phyloP scores from a whole-genome alignment of 1,284 basidiomycete species.

The Irpex sp. region DNA sequence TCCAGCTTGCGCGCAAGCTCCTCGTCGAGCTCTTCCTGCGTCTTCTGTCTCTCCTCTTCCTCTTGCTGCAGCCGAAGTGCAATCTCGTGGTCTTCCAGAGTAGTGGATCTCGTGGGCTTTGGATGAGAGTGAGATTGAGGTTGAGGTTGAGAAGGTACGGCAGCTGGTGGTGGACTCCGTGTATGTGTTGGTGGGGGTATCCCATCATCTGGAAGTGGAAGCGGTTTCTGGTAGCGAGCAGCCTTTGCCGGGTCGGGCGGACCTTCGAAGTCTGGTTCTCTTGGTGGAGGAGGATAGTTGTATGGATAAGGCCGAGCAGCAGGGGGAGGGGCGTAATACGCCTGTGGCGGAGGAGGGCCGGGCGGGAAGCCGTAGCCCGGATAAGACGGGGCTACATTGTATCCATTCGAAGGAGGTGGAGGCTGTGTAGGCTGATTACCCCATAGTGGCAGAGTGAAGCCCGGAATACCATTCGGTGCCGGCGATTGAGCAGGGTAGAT shows the following conservation, averaged over 20 bases:
- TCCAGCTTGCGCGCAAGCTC: conserved; percentile 33
- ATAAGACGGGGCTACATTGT: not conserved
- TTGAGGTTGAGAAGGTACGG: conserved; percentile 5
- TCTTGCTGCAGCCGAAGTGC: conserved; percentile 27
- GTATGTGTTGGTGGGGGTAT: conserved; percentile 6
- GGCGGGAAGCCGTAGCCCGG: not conserved
- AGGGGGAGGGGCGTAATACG: conserved; percentile 2
- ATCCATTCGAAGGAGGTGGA: not conserved
- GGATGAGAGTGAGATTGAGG: not conserved
- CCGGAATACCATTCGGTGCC: not conserved
- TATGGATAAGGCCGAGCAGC: conserved; percentile 15
- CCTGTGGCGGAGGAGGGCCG: conserved; percentile 6
- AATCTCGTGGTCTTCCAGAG: conserved; percentile 23
- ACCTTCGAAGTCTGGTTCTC: conserved; percentile 12
- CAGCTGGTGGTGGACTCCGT: conserved; percentile 10
- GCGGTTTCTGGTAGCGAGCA: conserved; percentile 12
- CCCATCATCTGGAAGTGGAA: conserved; percentile 16
- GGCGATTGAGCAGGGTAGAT: not conserved
- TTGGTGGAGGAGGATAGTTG: conserved; percentile 15
- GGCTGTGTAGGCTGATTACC: not conserved
- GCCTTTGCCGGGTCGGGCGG: not conserved
- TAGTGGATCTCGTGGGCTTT: conserved; percentile 8
- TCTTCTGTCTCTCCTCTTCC: conserved; percentile 33
- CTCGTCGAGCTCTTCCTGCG: conserved; percentile 32
- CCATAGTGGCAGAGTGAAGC: conserved; percentile 9